These are phyloP conservation scores for Blumeria graminis DNA, from an alignment of 2,329 filamentous ascomycete genomes.

Conservation along the genomic window DNA sequence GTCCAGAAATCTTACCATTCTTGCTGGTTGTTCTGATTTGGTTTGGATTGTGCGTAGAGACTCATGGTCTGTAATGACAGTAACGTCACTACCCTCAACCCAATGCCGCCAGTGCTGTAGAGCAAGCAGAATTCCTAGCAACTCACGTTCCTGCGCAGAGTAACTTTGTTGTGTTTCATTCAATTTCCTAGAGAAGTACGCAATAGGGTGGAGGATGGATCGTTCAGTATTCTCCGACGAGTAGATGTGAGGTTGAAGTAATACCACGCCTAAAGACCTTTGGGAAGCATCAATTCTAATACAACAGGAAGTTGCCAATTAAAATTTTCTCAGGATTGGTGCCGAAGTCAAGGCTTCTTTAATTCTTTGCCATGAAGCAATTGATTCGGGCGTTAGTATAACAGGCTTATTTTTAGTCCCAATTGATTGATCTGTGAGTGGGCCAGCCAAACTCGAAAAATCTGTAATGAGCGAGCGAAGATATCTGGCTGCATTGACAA, in stretches of 20 bases:
- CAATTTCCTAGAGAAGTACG: too few species aligned
- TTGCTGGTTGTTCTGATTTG: neutral
- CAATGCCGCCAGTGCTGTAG: neutral
- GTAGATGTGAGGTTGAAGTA: neutral
- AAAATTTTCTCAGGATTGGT: neutral
- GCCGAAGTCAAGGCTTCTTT: neutral
- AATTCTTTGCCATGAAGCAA: neutral
- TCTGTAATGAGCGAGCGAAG: too few species aligned
- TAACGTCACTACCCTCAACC: neutral
- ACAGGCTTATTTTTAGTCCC: neutral
- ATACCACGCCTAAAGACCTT: neutral
- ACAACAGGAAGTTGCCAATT: neutral
- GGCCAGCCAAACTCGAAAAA: too few species aligned
- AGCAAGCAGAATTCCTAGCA: neutral
- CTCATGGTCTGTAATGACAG: neutral
- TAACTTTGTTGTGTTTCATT: too few species aligned
- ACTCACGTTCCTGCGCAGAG: neutral
- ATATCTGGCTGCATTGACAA: too few species aligned
- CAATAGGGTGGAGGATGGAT: neutral
- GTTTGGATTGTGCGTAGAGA: neutral
- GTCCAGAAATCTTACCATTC: neutral
- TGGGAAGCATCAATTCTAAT: neutral
- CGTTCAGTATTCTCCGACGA: neutral
- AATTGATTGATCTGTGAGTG: neutral
- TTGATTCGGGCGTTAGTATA: neutral